phyloP scores from a whole-genome alignment of 139 green algal genomes.

The Pedinophyceae sp. region DNA sequence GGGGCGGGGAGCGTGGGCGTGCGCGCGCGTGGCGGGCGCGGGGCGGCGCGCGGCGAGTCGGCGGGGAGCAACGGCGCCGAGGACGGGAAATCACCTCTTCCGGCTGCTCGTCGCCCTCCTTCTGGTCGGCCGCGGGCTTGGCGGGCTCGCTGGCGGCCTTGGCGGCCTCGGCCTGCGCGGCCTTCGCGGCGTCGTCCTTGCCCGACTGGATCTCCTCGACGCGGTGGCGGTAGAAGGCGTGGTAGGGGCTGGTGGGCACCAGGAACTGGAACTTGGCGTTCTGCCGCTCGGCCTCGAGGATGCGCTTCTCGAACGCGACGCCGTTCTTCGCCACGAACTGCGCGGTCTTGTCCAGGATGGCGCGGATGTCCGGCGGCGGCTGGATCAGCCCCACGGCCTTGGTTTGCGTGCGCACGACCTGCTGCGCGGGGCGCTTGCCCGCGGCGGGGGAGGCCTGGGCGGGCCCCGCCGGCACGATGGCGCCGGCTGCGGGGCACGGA shows the following conservation, averaged over 20 bases:
- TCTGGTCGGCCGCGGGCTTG: slow-evolving; percentile 5
- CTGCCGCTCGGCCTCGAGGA: slow-evolving; percentile 75
- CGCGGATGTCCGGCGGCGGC: slow-evolving; percentile 83
- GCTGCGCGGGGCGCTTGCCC: no score
- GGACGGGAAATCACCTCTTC: neutral
- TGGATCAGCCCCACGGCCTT: slow-evolving; percentile 79
- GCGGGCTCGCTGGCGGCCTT: slow-evolving; percentile 15
- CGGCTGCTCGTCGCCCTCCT: slow-evolving; percentile 14
- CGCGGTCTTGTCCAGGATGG: slow-evolving; percentile 97
- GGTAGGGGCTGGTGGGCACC: slow-evolving; percentile 73
- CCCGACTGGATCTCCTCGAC: slow-evolving; percentile 35
- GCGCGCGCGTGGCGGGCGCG: no score
- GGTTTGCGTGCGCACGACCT: no score
- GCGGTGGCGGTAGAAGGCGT: slow-evolving; percentile 84
- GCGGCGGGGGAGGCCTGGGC: no score
- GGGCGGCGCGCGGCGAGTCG: no score
- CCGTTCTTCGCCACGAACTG: slow-evolving; percentile 93
- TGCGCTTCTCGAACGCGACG: slow-evolving; percentile 82
- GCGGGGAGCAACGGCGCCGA: no score
- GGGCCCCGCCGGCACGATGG: no score
- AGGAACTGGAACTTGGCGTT: slow-evolving; percentile 98
- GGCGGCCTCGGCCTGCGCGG: slow-evolving; percentile 6
- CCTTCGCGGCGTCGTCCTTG: slow-evolving; percentile 3
- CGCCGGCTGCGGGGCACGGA: no score
- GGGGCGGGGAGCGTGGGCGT: no score